Evolutionary conservation across 225 moss, liverwort and hornwort genomes (phyloP), one percentile per base, ranked within the genome.

Genomic region (Marchantia polymorpha): DNA sequence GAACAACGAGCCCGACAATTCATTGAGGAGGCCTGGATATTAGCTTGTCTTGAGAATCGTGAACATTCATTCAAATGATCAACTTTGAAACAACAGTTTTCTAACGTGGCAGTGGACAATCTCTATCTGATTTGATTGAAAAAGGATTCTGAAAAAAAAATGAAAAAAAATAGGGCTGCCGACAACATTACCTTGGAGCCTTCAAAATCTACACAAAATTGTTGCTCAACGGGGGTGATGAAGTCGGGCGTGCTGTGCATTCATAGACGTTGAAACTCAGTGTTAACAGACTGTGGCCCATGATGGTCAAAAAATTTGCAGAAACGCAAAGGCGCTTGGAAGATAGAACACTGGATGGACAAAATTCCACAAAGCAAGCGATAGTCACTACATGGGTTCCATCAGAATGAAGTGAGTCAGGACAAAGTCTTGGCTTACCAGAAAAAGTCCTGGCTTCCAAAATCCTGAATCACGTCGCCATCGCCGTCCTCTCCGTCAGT

Each of bases 351-450:
- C 10, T 11, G 9, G 27, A 31, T 46, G 69, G 39, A 69, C 19
- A 39, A 13, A 10, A 63, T 11, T n/a, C n/a, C 23, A 66, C 39
- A 39, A 39, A 39, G 39, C 39, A 39, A 5, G 39, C 39, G 5
- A 39, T 2, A 39, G 39, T 39, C 39, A 39, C 39, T 39, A 5
- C 39, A 39, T 2, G 39, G 39, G 39, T 5, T 39, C 39, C 5
- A 5, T 39, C 39, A 39, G 39, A 2, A 39, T 39, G 39, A 39
- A 39, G 5, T 39, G 39, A 39, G 39, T 2, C 2, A 56, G 56
- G 89, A n/a, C n/a, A 64, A 94, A 92, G 63, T 97, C 97, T 73
- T 97, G 94, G 84, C 94, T 97, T 88, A n/a, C n/a, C n/a, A n/a
- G n/a, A n/a, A 90, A 64, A 94, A 92, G 63, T 97, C 97, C 74